Base-by-base conservation (phyloP, 768 basidiomycete species). In the Boletales sp. region DNA sequence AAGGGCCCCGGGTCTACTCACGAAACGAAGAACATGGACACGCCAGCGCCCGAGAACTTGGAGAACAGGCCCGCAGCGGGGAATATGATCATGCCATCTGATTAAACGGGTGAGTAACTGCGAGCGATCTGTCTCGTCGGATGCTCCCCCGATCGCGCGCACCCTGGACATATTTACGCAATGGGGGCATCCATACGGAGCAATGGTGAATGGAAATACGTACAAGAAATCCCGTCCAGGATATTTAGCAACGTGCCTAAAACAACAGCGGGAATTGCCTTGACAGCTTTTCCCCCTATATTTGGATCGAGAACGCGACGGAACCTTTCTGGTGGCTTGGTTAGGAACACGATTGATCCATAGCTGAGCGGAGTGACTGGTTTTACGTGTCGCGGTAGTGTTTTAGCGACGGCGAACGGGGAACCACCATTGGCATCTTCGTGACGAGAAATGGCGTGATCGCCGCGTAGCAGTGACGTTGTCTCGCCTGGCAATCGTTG, bases 11-110 rank as follows among this genome's bases (percentile, higher is more conserved):
- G 13, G 2, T 45, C 9, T 18, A 72, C 83, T 59, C 62, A 86
- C 76, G 89, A 83, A 17, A 93, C 78, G 66, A 94, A 95, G 68
- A 95, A 95, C 87, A 97, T 90, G 31, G 93, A 94, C 2, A 98
- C 93, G 3, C 95, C 95, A 66, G 86, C 83, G 0, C 88, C 81
- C 1, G 92, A 94, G 15, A 95, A 82, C 46, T 81, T 81, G 11
- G 78, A 69, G 65, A 99, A 97, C 4, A 89, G 75, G 2, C 87
- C 81, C 9, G 83, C 78, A 0, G 87, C 83, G 3, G 97, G 97
- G 65, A 97, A 99, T 48, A 93, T 85, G 65, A 92, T 93, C 91
- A 97, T 92, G 7, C 95, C 95, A 69, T 98, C 86, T 88, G 46
- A 44, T 48, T 17, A 53, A 35, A 29, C 27, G 40, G 30, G 42